Evolutionary conservation across 1,284 basidiomycete genomes (phyloP), one percentile per base, ranked within the genome.

Genomic region (Melanopsichium pennsylvanicum): DNA sequence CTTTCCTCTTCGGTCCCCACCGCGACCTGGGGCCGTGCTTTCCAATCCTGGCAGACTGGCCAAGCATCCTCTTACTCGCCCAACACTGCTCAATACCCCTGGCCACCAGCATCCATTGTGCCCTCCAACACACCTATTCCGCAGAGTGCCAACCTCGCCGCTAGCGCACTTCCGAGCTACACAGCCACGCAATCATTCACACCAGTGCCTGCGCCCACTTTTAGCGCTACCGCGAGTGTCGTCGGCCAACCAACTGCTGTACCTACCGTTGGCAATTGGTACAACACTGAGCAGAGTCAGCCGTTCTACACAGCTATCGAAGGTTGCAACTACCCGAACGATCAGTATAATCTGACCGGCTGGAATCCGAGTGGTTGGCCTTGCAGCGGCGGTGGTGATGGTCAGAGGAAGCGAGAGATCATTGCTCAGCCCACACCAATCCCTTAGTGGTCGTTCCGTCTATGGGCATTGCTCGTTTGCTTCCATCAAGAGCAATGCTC

Each of bases 21-120:
- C 1, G 43, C 69, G 16, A 50, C 51, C 13, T 76, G 72, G 70
- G 48, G 48, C 27, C 26, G 64, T 8, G 35, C 52, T 12, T 72
- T 62, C 52, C 50, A 60, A 26, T 29, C 47, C 23, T 76, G 67
- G 54, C 60, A 66, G 51, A 76, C 74, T 21, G 74, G 74, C 35
- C 33, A 33, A 3, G 74, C 74, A 7, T 26, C 45, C 6, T 37
- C 31, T 32, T 74, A 68, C 49, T 37, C 45, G 18, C 52, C 70
- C 38, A 51, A 57, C 36, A 54, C 48, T 4, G 43, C 33, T n/a
- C 21, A 41, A 8, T 43, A 59, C 31, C 36, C 62, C 32, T 75
- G 69, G 64, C 73, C 74, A 31, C 74, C 74, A 4, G 37, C 40
- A 23, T 54, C 48, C 31, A 22, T 75, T 19, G 42, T 47, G n/a